Evolutionary conservation across 768 basidiomycete species (phyloP).

Genomic region (Hygrophoropsis aurantiaca): DNA sequence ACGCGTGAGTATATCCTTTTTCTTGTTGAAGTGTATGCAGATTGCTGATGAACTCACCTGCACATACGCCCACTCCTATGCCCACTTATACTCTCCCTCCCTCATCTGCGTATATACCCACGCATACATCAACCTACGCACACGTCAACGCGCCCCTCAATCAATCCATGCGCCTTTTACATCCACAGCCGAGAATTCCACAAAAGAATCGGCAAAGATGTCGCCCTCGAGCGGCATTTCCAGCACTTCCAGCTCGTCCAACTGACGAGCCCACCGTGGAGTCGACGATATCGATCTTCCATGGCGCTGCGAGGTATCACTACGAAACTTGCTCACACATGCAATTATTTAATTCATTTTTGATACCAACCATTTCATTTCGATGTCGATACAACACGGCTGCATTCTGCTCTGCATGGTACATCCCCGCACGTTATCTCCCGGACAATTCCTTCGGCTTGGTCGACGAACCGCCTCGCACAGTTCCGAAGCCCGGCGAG

Average conservation of each 20-base stretch:
- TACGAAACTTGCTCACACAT: too few species aligned
- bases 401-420: constrained; percentile 80
- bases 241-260: constrained; percentile 85
- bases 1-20: constrained; percentile 68
- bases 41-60: too few species aligned
- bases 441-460: constrained; percentile 93
- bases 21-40: too few species aligned
- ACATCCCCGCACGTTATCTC: constrained; percentile 83
- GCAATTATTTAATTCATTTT: too few species aligned
- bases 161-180: too few species aligned
- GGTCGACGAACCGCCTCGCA: constrained; percentile 87
- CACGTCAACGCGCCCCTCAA: too few species aligned
- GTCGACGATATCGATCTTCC: too few species aligned
- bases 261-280: constrained; percentile 88
- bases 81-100: too few species aligned
- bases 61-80: too few species aligned
- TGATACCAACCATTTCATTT: too few species aligned
- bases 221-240: constrained; percentile 86
- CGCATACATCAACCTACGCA: background rate
- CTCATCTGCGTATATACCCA: background rate
- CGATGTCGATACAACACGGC: constrained; percentile 42
- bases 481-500: constrained; percentile 86
- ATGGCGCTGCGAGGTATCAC: constrained; percentile 84
- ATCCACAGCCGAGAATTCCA: constrained; percentile 82
- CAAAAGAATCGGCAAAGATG: too few species aligned